These are phyloP conservation scores for Pichia phayaonensis DNA, from an alignment of 805 yeast genomes.

Conservation along the genomic window DNA sequence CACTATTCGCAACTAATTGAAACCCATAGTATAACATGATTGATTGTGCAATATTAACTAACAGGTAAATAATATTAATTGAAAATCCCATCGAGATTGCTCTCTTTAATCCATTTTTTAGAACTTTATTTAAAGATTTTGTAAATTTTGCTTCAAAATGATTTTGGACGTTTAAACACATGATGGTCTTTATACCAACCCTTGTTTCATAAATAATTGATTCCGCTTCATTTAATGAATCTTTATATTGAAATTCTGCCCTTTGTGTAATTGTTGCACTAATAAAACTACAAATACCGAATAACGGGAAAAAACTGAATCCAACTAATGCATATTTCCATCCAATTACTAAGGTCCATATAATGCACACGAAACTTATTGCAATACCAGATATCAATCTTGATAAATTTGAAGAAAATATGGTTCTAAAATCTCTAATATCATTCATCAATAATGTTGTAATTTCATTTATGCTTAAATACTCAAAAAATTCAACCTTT, in stretches of 20 bases:
- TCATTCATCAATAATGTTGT: conserved; percentile 73
- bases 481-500: conserved; percentile 45
- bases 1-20: conserved; percentile 50
- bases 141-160: conserved; percentile 39
- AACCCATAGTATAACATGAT: conserved; percentile 76
- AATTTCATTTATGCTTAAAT: conserved; percentile 41
- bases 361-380: conserved; percentile 50
- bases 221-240: conserved; percentile 47
- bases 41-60: conserved; percentile 58
- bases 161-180: conserved; percentile 42
- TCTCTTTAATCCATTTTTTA: conserved; percentile 39
- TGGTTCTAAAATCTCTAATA: conserved; percentile 61
- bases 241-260: conserved; percentile 56
- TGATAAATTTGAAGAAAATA: conserved; percentile 57
- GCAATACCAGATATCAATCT: conserved; percentile 45
- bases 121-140: conserved; percentile 25
- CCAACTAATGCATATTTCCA: conserved; percentile 89
- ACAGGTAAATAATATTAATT: conserved; percentile 45
- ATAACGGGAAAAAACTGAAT: conserved; percentile 62
- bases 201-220: conserved; percentile 45
- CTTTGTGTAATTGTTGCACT: conserved; percentile 25
- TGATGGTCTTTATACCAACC: conserved; percentile 55
- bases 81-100: conserved; percentile 63
- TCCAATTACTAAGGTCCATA: conserved; percentile 74
- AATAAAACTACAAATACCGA: conserved; percentile 37